Evolutionary conservation across 768 basidiomycete species (phyloP), one percentile per base, ranked within the genome.

Genomic region (Naganishia onofrii): DNA sequence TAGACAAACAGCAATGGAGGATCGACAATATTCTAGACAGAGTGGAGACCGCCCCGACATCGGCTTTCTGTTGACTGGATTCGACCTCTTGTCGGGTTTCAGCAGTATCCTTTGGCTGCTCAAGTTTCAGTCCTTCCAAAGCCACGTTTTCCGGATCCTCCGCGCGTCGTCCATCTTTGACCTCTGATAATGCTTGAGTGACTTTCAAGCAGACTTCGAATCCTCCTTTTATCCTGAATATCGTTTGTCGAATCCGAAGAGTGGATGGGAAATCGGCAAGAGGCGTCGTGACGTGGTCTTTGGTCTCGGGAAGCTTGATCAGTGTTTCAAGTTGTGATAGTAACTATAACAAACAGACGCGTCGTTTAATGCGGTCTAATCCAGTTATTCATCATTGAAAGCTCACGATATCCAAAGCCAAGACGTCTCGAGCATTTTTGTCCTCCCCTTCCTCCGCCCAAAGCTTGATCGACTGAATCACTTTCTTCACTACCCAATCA

Each of bases 191-290:
- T n/a, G 26, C n/a, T 5, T 46, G 36, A 10, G 29, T 26, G 23
- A 44, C 31, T 5, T 46, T 23, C 15, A 63, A 42, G 15, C 19
- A 19, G 23, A 26, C 21, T 44, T 63, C 60, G 38, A 63, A 63
- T 7, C 60, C 60, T 19, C 23, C 42, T 29, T 63, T 42, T 23
- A 42, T 63, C 17, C 60, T 6, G 19, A 63, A 63, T 12, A 63
- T 63, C 19, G 60, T 63, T 63, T 63, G 60, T 23, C 60, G 60
- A 7, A 63, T 63, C 12, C 60, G 60, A 46, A 63, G 60, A 44
- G 23, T 63, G 17, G 36, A 42, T n/a, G 60, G 23, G 46, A 63
- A 46, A 34, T 42, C 60, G n/a, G 60, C 38, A 44, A 44, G 23
- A 26, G 60, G 60, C 42, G 60, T 63, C 3, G 60, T 63, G 60